Evolutionary conservation across 2,329 filamentous ascomycete genomes (phyloP).

Genomic region (Pseudopyricularia cyperi): DNA sequence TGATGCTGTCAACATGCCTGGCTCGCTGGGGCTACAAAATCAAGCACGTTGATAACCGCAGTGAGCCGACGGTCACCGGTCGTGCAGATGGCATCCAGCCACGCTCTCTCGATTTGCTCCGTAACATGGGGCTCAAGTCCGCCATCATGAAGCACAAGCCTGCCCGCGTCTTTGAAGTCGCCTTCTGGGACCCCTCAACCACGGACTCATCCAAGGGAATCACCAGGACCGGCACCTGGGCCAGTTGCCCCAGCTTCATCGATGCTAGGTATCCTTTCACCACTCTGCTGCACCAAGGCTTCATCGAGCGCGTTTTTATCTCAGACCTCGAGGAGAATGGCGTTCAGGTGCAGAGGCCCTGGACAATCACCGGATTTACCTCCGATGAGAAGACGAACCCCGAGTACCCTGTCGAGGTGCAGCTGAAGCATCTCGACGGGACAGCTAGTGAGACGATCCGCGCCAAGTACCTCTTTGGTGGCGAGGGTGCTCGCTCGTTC

Average conservation of each 20-base stretch:
- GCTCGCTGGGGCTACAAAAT: slow-evolving; percentile 90
- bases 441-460: slow-evolving; percentile 51
- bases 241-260: slow-evolving; percentile 76
- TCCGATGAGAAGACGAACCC: slow-evolving; percentile 41
- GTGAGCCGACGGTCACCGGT: slow-evolving; percentile 72
- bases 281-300: slow-evolving; percentile 57
- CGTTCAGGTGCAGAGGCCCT: slow-evolving; percentile 48
- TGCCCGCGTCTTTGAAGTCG: slow-evolving; percentile 70
- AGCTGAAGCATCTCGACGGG: slow-evolving; percentile 65
- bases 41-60: slow-evolving; percentile 85
- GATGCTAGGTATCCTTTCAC: slow-evolving; percentile 60
- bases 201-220: slow-evolving; percentile 38
- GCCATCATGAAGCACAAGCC: slow-evolving; percentile 79
- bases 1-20: slow-evolving; percentile 77
- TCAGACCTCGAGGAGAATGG: slow-evolving; percentile 50
- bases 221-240: slow-evolving; percentile 60
- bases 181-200: slow-evolving; percentile 55
- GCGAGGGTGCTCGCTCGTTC: slow-evolving; percentile 56
- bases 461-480: slow-evolving; percentile 59
- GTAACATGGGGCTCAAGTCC: slow-evolving; percentile 82
- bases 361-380: slow-evolving; percentile 48
- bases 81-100: slow-evolving; percentile 89
- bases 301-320: slow-evolving; percentile 59
- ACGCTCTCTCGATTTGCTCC: slow-evolving; percentile 71
- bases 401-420: slow-evolving; percentile 69